phyloP scores from a whole-genome alignment of 768 basidiomycete genomes.

The Macrolepiota fuliginosa region DNA sequence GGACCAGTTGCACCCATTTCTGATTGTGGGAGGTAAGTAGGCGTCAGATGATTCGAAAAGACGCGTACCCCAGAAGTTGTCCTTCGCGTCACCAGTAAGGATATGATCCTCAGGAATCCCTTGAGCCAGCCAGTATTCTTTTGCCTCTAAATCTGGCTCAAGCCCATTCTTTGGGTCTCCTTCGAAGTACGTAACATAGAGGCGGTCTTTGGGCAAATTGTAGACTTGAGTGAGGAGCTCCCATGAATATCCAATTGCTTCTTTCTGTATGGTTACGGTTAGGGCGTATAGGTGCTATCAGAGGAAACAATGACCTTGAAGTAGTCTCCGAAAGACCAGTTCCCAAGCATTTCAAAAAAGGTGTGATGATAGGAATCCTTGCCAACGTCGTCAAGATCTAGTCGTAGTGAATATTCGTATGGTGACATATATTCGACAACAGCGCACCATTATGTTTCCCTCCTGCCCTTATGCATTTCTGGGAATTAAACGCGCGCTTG shows the following conservation, averaged over 20 bases:
- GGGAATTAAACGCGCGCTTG: slow-evolving; percentile 92
- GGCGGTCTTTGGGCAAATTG: slow-evolving; percentile 81
- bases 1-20: slow-evolving; percentile 99
- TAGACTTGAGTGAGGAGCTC: slow-evolving; percentile 89
- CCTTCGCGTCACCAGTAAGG: slow-evolving; percentile 90
- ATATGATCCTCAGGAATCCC: slow-evolving; percentile 90
- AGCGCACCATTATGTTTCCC: slow-evolving; percentile 93
- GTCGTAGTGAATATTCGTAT: neutral
- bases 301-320: slow-evolving; percentile 73
- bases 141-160: slow-evolving; percentile 86
- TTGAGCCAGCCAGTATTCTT: slow-evolving; percentile 82
- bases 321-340: slow-evolving; percentile 99
- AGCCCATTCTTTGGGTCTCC: slow-evolving; percentile 86
- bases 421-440: neutral
- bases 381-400: slow-evolving; percentile 98
- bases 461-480: slow-evolving; percentile 98
- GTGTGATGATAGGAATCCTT: slow-evolving; percentile 98
- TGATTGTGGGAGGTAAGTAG: slow-evolving; percentile 27
- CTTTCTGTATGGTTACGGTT: slow-evolving; percentile 56
- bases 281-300: slow-evolving; percentile 8
- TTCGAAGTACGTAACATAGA: slow-evolving; percentile 98
- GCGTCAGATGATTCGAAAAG: neutral
- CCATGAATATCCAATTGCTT: slow-evolving; percentile 93
- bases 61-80: slow-evolving; percentile 95
- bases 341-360: slow-evolving; percentile 99